These are phyloP conservation scores for Kalanchoe fedtschenkoi DNA, from an alignment of 164 flowering plant genomes.

Conservation along the genomic window DNA sequence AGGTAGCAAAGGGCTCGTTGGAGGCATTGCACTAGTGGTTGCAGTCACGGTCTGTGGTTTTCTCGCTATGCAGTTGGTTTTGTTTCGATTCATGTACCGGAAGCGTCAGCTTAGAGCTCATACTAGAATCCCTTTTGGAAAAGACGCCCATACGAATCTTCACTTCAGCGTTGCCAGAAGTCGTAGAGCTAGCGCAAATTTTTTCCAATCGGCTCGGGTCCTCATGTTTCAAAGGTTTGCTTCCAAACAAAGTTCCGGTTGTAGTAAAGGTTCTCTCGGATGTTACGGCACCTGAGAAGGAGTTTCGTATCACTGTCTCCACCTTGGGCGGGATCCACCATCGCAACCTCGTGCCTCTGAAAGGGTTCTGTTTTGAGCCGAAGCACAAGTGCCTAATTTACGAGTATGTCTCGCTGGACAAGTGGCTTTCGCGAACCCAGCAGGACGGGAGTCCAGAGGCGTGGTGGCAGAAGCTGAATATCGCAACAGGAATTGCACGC, in stretches of 20 bases:
- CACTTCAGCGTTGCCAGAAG: constrained; percentile 37
- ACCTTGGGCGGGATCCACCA: constrained; percentile 53
- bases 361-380: constrained; percentile 60
- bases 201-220: constrained; percentile 50
- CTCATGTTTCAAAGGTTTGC: constrained; percentile 35
- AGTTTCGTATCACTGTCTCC: constrained; percentile 29
- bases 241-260: constrained; percentile 28
- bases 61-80: constrained; percentile 23
- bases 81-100: constrained; percentile 20
- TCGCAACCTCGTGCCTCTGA: constrained; percentile 46
- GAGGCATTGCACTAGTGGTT: constrained; percentile 22
- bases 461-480: constrained; percentile 48
- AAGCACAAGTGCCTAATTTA: constrained; percentile 41
- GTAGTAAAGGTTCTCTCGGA: constrained; percentile 30
- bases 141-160: constrained; percentile 21
- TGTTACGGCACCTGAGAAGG: constrained; percentile 34
- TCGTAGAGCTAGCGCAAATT: constrained; percentile 35
- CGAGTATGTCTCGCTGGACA: constrained; percentile 39
- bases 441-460: constrained; percentile 26
- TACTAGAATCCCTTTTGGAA: constrained; percentile 31
- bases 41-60: constrained; percentile 21
- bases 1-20: constrained; percentile 12
- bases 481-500: constrained; percentile 46
- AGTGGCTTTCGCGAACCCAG: constrained; percentile 19
- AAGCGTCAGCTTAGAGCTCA: constrained; percentile 21